phyloP scores from a whole-genome alignment of 106 monocot species.

The Platanthera guangdongensis region DNA sequence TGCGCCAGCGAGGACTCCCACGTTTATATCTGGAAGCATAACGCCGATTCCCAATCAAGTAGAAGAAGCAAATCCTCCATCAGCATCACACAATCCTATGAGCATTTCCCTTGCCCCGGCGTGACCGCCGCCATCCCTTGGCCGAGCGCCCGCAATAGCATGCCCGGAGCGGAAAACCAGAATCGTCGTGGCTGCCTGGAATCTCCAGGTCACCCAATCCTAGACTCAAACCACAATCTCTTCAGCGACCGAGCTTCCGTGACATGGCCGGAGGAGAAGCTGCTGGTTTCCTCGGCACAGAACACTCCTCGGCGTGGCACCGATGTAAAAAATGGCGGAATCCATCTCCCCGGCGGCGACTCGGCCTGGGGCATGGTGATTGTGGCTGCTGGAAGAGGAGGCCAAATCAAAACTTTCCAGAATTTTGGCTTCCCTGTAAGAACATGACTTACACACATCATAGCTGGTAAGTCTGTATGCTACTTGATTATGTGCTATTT shows the following conservation, averaged over 20 bases:
- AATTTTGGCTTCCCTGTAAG: slow-evolving; percentile 36
- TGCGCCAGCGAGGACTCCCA: slow-evolving; percentile 51
- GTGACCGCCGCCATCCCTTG: slow-evolving; percentile 55
- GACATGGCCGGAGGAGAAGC: slow-evolving; percentile 41
- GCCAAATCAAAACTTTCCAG: slow-evolving; percentile 33
- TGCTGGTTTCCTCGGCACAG: slow-evolving; percentile 2
- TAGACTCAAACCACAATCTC: not conserved
- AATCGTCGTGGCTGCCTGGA: not conserved
- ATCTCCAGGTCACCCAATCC: not conserved
- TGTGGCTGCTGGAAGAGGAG: slow-evolving; percentile 37
- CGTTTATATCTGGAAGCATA: slow-evolving; percentile 37
- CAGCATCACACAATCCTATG: slow-evolving; percentile 36
- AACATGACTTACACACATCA: not conserved
- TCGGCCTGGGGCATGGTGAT: slow-evolving; percentile 47
- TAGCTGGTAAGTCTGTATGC: not conserved
- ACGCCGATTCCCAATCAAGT: slow-evolving; percentile 23
- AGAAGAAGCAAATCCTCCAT: slow-evolving; percentile 28
- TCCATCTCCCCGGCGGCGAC: slow-evolving; percentile 12
- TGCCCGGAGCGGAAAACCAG: not conserved
- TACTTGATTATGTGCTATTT: too few species aligned
- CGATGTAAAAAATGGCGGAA: not conserved
- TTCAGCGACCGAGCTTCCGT: slow-evolving; percentile 13
- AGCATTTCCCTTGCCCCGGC: slow-evolving; percentile 50
- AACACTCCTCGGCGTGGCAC: slow-evolving; percentile 5
- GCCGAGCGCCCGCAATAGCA: slow-evolving; percentile 9